phyloP scores from a whole-genome alignment of 164 flowering plant genomes.

The Stephania japonica region DNA sequence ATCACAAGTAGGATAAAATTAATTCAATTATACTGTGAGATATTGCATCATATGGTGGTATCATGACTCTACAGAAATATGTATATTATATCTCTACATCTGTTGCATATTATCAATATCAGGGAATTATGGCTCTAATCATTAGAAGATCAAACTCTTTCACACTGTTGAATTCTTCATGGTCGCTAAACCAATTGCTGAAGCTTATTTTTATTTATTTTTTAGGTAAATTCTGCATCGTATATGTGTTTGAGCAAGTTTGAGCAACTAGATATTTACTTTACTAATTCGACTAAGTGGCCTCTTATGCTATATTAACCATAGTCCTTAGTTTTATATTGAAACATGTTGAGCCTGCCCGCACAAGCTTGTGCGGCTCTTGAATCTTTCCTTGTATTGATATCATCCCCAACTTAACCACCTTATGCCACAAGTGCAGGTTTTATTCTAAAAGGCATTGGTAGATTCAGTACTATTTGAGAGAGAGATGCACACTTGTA shows the following conservation, averaged over 20 bases:
- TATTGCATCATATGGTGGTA: background rate
- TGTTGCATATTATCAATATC: background rate
- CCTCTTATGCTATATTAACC: too few species aligned
- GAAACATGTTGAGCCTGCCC: too few species aligned
- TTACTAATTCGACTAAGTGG: too few species aligned
- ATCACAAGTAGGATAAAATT: background rate
- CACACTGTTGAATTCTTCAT: background rate
- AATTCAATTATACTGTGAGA: background rate
- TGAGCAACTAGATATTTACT: too few species aligned
- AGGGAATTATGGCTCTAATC: background rate
- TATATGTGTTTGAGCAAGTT: background rate
- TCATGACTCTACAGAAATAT: background rate
- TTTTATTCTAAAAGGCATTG: too few species aligned
- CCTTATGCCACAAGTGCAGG: too few species aligned
- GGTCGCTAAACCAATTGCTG: background rate
- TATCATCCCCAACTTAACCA: too few species aligned
- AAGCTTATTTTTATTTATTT: background rate
- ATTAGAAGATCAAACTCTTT: background rate
- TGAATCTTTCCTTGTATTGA: too few species aligned
- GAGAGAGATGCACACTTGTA: too few species aligned
- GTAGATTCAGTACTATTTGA: too few species aligned
- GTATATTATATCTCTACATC: background rate
- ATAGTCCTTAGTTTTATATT: too few species aligned
- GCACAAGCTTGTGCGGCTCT: too few species aligned
- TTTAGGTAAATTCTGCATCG: background rate